Conservation (phyloP, 495 filamentous ascomycete species). For the Talaromyces ruber region DNA sequence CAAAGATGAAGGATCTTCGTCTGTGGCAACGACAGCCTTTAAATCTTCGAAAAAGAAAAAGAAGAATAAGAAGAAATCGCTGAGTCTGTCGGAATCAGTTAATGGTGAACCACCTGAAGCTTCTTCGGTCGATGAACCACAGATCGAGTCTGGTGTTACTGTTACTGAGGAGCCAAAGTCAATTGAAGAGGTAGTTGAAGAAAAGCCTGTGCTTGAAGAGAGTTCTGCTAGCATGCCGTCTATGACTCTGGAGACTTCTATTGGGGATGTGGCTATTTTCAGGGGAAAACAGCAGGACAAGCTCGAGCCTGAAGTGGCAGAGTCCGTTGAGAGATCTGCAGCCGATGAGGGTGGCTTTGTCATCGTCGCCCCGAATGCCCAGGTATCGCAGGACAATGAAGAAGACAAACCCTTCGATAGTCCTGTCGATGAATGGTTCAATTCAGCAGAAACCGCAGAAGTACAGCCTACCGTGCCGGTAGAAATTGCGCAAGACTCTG, state of each 20-base stretch:
- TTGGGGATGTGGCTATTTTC: background rate
- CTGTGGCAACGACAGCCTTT: background rate
- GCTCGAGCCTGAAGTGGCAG: background rate
- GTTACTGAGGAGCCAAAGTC: background rate
- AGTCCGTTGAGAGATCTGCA: background rate
- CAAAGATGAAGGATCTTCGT: slow-evolving; percentile 5
- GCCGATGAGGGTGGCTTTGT: background rate
- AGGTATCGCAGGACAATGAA: background rate
- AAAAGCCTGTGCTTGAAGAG: background rate
- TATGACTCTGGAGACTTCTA: background rate
- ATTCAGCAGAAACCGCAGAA: background rate
- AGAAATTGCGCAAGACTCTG: background rate
- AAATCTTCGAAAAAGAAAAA: slow-evolving; percentile 6
- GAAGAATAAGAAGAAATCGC: slow-evolving; percentile 9
- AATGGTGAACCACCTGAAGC: background rate
- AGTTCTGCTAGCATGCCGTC: background rate
- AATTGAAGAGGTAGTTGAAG: background rate
- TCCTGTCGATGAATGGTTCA: background rate
- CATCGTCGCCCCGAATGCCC: background rate
- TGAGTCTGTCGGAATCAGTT: background rate
- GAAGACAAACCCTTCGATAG: background rate
- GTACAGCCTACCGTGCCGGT: background rate
- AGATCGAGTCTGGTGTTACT: background rate
- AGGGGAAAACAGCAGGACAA: background rate
- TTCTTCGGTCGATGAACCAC: background rate